A percentile compares a stretch with the other conserved stretches of the same genome.
Conservation (phyloP, 2,329 filamentous ascomycete genomes). For the Ploettnerulaceae sp. region DNA sequence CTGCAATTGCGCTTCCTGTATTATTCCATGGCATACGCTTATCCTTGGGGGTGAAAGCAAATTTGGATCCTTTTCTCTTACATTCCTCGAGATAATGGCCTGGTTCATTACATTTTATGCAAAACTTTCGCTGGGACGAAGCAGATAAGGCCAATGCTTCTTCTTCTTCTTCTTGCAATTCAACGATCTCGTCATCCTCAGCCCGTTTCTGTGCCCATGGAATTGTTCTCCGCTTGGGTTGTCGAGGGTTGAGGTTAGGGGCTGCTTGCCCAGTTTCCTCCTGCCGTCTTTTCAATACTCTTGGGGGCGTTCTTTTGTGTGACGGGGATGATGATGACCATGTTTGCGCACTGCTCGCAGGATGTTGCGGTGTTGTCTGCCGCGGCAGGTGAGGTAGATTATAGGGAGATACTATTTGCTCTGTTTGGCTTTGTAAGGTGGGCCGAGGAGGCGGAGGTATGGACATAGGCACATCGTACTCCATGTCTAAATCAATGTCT, state of each 20-base stretch:
- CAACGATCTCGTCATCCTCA: slow-evolving; percentile 30
- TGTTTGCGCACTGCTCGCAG: slow-evolving; percentile 31
- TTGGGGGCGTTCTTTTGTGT: slow-evolving; percentile 37
- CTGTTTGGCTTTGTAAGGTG: slow-evolving; percentile 31
- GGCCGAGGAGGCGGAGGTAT: slow-evolving; percentile 41
- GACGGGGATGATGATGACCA: slow-evolving; percentile 44
- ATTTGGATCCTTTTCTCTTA: slow-evolving; percentile 17
- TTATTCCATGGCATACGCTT: slow-evolving; percentile 61
- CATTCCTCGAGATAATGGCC: slow-evolving; percentile 22
- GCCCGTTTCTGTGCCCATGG: slow-evolving; percentile 31
- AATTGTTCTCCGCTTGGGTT: slow-evolving; percentile 36
- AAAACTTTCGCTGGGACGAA: slow-evolving; percentile 16
- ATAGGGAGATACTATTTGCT: slow-evolving; percentile 16
- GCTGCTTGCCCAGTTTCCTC: slow-evolving; percentile 16
- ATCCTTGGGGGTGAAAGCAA: slow-evolving; percentile 37
- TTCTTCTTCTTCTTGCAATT: slow-evolving; percentile 19
- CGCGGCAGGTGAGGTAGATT: slow-evolving; percentile 9
- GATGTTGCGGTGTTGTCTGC: slow-evolving; percentile 13
- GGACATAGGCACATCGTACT: slow-evolving; percentile 35
- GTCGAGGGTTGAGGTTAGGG: slow-evolving; percentile 26
- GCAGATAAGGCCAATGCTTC: slow-evolving; percentile 13
- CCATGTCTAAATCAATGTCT: slow-evolving; percentile 65
- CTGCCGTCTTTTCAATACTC: slow-evolving; percentile 14
- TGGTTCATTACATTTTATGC: slow-evolving; percentile 20
- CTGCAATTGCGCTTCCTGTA: slow-evolving; percentile 68